A percentile compares a stretch with the other conserved stretches of the same genome.
phyloP scores from a whole-genome alignment of 768 basidiomycete genomes.

The Vishniacozyma victoriae region DNA sequence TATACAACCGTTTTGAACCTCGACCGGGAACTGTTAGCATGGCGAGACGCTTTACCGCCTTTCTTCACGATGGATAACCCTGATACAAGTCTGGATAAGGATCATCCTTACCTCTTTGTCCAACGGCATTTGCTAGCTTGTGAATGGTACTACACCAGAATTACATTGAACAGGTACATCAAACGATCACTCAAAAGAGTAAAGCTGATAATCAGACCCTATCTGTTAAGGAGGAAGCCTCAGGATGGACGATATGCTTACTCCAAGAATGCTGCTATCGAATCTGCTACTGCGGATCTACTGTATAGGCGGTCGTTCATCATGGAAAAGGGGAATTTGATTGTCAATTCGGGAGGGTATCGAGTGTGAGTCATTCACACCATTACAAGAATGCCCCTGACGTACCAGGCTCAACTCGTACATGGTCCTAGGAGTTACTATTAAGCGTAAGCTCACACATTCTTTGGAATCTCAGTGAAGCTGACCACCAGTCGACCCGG shows the following conservation, averaged over 20 bases:
- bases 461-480: neutral
- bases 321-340: conserved; percentile 46
- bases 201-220: conserved; percentile 33
- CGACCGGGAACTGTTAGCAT: conserved; percentile 46
- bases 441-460: conserved; percentile 37
- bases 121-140: conserved; percentile 47
- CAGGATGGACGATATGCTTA: conserved; percentile 43
- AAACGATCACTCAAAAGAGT: neutral
- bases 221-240: conserved; percentile 43
- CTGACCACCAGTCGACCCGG: conserved; percentile 37
- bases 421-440: conserved; percentile 46
- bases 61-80: conserved; percentile 43
- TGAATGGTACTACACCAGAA: conserved; percentile 47
- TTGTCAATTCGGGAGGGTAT: conserved; percentile 46
- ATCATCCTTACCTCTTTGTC: conserved; percentile 46
- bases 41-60: conserved; percentile 33
- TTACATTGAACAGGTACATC: conserved; percentile 44
- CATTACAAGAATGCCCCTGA: neutral
- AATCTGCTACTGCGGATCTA: conserved; percentile 48
- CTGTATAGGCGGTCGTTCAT: conserved; percentile 45
- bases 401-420: conserved; percentile 43
- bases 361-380: conserved; percentile 34
- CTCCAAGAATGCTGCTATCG: conserved; percentile 47
- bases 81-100: conserved; percentile 41
- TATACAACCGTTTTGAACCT: conserved; percentile 47